Conservation (phyloP, 129 eudicot genomes). For the Centella asiatica region DNA sequence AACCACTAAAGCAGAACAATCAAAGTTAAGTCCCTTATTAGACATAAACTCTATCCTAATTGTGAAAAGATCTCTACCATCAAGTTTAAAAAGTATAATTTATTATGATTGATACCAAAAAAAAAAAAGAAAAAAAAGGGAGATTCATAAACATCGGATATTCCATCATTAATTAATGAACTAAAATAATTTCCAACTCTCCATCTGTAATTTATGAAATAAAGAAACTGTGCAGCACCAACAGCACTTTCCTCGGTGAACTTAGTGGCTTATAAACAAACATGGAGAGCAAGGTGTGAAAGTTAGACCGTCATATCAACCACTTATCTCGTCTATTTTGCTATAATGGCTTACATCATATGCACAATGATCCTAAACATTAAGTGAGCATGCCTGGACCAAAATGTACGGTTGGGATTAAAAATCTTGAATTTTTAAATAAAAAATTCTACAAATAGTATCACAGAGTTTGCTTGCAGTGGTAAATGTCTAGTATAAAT, state of each 20-base stretch:
- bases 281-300: constrained; percentile 15
- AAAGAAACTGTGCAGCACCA: neutral
- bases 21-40: neutral
- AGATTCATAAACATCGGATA: too few species aligned
- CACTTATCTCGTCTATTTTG: constrained; percentile 11
- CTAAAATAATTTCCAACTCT: too few species aligned
- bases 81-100: too few species aligned
- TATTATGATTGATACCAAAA: too few species aligned
- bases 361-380: constrained; percentile 15
- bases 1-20: neutral
- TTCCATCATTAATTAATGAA: neutral
- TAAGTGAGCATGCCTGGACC: constrained; percentile 1
- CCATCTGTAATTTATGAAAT: neutral
- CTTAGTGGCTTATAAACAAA: constrained; percentile 7
- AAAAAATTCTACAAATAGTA: constrained; percentile 3
- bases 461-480: constrained; percentile 2
- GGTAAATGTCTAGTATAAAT: constrained; percentile 19
- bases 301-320: constrained; percentile 35
- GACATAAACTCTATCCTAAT: neutral
- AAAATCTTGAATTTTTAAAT: neutral
- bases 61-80: neutral
- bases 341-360: constrained; percentile 38
- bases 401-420: constrained; percentile 20
- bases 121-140: too few species aligned
- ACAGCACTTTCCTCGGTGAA: neutral